phyloP scores from a whole-genome alignment of 345 rosid species.

The Linum usitatissimum region DNA sequence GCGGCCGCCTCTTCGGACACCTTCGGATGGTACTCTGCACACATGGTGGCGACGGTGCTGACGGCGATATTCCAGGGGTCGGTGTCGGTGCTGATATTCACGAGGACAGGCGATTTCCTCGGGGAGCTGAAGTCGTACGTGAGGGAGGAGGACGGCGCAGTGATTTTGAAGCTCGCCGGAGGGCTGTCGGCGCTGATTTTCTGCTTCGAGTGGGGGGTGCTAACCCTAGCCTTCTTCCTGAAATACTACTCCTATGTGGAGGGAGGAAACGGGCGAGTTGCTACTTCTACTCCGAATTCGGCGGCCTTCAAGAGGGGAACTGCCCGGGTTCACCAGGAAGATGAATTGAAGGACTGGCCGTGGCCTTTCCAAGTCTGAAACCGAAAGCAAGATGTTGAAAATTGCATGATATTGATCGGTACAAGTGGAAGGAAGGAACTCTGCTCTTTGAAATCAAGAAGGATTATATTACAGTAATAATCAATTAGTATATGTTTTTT shows the following conservation, averaged over 20 bases:
- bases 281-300: background rate
- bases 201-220: slow-evolving; percentile 79
- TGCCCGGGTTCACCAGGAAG: slow-evolving; percentile 68
- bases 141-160: slow-evolving; percentile 65
- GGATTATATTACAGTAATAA: too few species aligned
- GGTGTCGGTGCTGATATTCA: slow-evolving; percentile 63
- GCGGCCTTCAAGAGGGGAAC: slow-evolving; percentile 26
- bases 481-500: too few species aligned
- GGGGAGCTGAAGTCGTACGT: slow-evolving; percentile 66
- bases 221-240: slow-evolving; percentile 80
- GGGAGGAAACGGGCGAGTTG: slow-evolving; percentile 30
- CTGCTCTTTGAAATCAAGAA: too few species aligned
- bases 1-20: slow-evolving; percentile 50
- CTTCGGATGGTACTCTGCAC: slow-evolving; percentile 62
- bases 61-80: slow-evolving; percentile 93
- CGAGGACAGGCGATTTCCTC: slow-evolving; percentile 55
- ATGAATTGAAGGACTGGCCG: slow-evolving; percentile 70
- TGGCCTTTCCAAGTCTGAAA: slow-evolving; percentile 68
- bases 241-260: slow-evolving; percentile 51
- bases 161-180: slow-evolving; percentile 73
- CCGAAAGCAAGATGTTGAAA: too few species aligned
- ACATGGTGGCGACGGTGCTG: slow-evolving; percentile 75
- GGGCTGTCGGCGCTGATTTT: slow-evolving; percentile 64
- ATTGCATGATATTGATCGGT: too few species aligned
- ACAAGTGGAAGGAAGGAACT: too few species aligned